Conservation (phyloP, 441 rosid genomes). For the Populus hybrid region DNA sequence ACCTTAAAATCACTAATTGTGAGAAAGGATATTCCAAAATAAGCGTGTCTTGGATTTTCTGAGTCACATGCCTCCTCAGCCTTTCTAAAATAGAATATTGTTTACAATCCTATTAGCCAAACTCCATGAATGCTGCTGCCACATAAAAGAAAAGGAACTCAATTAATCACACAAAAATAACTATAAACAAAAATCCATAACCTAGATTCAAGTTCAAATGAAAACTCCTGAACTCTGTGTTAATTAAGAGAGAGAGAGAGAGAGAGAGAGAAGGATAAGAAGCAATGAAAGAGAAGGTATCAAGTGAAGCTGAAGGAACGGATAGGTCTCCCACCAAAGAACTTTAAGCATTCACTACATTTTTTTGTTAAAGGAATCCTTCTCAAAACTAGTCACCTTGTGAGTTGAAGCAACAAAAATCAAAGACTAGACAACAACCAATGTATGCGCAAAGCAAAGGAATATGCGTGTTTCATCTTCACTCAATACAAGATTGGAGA, state of each 20-base stretch:
- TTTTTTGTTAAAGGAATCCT: background rate
- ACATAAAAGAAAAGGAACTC: background rate
- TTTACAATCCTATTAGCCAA: background rate
- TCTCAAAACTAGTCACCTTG: background rate
- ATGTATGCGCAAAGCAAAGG: background rate
- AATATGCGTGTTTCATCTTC: background rate
- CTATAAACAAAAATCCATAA: background rate
- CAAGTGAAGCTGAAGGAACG: background rate
- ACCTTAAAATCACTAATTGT: slow-evolving; percentile 1
- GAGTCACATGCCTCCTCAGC: background rate
- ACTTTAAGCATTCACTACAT: background rate
- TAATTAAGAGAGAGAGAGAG: too few species aligned
- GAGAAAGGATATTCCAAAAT: background rate
- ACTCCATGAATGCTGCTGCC: slow-evolving; percentile 16
- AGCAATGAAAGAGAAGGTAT: background rate
- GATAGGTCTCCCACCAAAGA: background rate
- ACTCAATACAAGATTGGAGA: background rate
- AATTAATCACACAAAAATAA: background rate
- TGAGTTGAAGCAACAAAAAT: background rate
- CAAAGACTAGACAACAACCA: background rate
- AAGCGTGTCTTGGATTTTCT: slow-evolving; percentile 10
- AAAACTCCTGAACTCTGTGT: background rate
- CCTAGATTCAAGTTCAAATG: background rate
- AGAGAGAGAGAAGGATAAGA: background rate
- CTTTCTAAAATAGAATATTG: slow-evolving; percentile 1